Base-by-base conservation (phyloP, 1,284 basidiomycete species). In the Leucoagaricus sp. region DNA sequence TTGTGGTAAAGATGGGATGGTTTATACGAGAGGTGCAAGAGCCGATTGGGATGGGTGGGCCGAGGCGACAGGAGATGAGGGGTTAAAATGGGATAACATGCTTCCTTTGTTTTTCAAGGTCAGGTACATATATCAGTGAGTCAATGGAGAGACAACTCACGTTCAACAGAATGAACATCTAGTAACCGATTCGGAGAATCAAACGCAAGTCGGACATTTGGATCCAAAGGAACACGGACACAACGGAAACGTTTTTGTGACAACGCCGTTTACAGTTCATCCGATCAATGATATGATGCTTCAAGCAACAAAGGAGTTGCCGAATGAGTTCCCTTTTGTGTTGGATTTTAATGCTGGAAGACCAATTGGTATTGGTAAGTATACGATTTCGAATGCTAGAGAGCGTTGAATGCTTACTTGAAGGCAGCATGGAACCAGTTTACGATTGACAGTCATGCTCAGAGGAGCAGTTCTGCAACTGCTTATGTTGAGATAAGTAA, bases 391-490 rank as follows among this genome's bases (percentile, higher is more conserved):
- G 17, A 13, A 5, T 38, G 8, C 29, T 7, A 6, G 29, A 12
- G 12, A 38, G 9, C 42, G n/a, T 8, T 36, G 13, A 25, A n/a
- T 23, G n/a, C n/a, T 28, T 25, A 12, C 3, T 49, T 21, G 4
- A 4, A n/a, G 4, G 4, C 15, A 38, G 36, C 36, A 6, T 61
- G 60, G 60, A 51, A 40, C 41, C 60, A 55, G 33, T 58, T 49
- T 28, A 55, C 55, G 15, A 44, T 59, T 10, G 52, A 63, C n/a
- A 12, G 29, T 5, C 73, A 71, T 25, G 73, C 72, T 21, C 60
- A 68, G 12, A 65, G 77, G 26, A 69, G 71, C 53, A 79, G 78
- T 5, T 61, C 72, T 0, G 74, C 76, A 1, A 69, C 70, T 5
- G 70, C 74, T 2, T 81, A 79, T 49, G 67, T 80, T 7, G 64